Evolutionary conservation across 2,329 filamentous ascomycete species (phyloP), one percentile per base, ranked within the genome.

Genomic region (Anisogramma anomala): DNA sequence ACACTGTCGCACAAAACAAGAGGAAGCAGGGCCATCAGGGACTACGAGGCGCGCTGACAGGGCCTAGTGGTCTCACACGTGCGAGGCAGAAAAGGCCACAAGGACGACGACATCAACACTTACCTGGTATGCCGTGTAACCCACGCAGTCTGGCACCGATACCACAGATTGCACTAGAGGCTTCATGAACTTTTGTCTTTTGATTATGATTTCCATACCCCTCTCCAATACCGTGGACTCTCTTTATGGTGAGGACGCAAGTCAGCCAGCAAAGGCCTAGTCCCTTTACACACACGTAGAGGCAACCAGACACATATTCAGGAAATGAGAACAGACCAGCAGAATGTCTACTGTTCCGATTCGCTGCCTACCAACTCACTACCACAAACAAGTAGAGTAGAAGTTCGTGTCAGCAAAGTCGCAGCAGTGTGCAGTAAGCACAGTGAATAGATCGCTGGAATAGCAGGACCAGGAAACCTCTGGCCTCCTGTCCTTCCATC

Each of bases 371-470:
- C 15, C 25, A 25, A 30, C 11, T 20, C 19, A n/a, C 33, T 36
- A 19, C 26, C 30, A 32, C 13, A 32, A 18, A 11, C 23, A 26
- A 20, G 30, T 20, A 32, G 18, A 31, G 18, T 14, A 28, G 27
- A 31, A 23, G 33, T 25, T 8, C 25, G 13, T n/a, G n/a, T n/a
- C 36, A 25, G 28, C 22, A 39, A 17, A 17, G n/a, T 20, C 36
- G 28, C 40, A 43, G 43, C 20, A 40, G 39, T 36, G 36, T 37
- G 36, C 40, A 33, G 23, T 33, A 43, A 32, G 30, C 26, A 36
- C 38, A 44, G 42, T 32, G 37, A 32, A 31, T 40, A 43, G 28
- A 46, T 46, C 43, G 43, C 43, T 46, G 26, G 43, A 33, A 43
- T 46, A 40, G 31, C 27, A 39, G 36, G 43, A 40, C 33, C 33